Evolutionary conservation across 1,284 basidiomycete genomes (phyloP).

Genomic region (Cryptococcus deneoformans): DNA sequence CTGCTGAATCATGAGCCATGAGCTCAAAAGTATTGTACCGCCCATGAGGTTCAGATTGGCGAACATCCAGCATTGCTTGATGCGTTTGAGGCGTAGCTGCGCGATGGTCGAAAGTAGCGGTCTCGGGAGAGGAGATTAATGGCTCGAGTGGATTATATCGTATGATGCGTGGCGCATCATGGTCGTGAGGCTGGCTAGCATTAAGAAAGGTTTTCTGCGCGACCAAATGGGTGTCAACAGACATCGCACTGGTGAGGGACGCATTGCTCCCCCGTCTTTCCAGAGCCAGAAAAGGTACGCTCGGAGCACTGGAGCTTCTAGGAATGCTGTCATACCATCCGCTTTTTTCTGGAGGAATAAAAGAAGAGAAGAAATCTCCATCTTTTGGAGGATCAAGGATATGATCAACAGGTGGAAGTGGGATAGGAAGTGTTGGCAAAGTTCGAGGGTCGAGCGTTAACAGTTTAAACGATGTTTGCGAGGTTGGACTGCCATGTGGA

Average conservation of each 20-base stretch:
- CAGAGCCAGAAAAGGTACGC: slow-evolving; percentile 5
- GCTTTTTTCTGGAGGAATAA: neutral
- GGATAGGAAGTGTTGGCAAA: slow-evolving; percentile 7
- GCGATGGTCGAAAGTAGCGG: neutral
- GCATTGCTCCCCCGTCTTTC: slow-evolving; percentile 10
- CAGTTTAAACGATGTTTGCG: neutral
- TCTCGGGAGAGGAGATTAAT: neutral
- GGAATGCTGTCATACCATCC: neutral
- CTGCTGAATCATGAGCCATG: neutral
- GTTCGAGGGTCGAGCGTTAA: slow-evolving; percentile 9
- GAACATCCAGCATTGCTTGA: too few relatives aligned
- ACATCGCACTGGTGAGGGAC: neutral
- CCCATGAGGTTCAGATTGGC: too few relatives aligned
- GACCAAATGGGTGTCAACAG: neutral
- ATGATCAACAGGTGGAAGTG: slow-evolving; percentile 8
- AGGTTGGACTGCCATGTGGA: neutral
- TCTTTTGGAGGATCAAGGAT: slow-evolving; percentile 3
- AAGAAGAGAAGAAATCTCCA: slow-evolving; percentile 10
- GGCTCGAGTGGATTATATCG: too few relatives aligned
- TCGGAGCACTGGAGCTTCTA: slow-evolving; percentile 11
- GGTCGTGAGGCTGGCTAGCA: too few relatives aligned
- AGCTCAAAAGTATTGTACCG: too few relatives aligned
- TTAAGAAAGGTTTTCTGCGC: too few relatives aligned
- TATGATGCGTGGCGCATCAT: too few relatives aligned
- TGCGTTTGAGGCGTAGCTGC: too few relatives aligned